Percentiles rank a stretch among this genome's conserved stretches.
These are phyloP conservation scores for Lycium ferocissimum DNA, from an alignment of 257 asterid species.

Conservation along the genomic window DNA sequence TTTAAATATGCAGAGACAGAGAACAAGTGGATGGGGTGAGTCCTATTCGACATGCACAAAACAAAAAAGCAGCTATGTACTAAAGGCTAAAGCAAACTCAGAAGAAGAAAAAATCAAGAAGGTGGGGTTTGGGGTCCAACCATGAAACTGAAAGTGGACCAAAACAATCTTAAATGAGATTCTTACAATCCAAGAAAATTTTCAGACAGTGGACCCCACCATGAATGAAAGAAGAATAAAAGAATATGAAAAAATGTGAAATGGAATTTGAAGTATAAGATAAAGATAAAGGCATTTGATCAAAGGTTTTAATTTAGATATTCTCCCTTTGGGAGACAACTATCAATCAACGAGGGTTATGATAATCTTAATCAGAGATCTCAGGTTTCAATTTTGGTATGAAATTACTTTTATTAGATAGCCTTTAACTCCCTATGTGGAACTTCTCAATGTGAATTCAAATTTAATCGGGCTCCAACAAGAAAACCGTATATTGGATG, in stretches of 20 bases:
- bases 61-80: constrained; percentile 24
- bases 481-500: too few relatives aligned
- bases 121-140: constrained; percentile 8
- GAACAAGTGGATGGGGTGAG: constrained; percentile 34
- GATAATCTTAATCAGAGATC: too few relatives aligned
- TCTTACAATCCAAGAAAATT: neutral
- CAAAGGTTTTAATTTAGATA: constrained; percentile 40
- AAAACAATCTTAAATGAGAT: neutral
- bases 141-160: constrained; percentile 25
- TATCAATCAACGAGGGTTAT: neutral
- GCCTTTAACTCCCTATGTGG: too few relatives aligned
- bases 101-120: constrained; percentile 38
- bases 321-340: constrained; percentile 82
- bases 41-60: neutral
- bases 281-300: constrained; percentile 2
- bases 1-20: neutral
- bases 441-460: too few relatives aligned
- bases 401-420: too few relatives aligned
- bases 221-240: neutral
- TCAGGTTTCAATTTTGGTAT: too few relatives aligned
- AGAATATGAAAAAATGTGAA: neutral
- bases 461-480: too few relatives aligned
- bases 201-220: constrained; percentile 5
- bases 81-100: constrained; percentile 9
- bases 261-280: neutral